Evolutionary conservation across 2,329 filamentous ascomycete genomes (phyloP), one percentile per base, ranked within the genome.

Genomic region (Fusarium pseudograminearum): DNA sequence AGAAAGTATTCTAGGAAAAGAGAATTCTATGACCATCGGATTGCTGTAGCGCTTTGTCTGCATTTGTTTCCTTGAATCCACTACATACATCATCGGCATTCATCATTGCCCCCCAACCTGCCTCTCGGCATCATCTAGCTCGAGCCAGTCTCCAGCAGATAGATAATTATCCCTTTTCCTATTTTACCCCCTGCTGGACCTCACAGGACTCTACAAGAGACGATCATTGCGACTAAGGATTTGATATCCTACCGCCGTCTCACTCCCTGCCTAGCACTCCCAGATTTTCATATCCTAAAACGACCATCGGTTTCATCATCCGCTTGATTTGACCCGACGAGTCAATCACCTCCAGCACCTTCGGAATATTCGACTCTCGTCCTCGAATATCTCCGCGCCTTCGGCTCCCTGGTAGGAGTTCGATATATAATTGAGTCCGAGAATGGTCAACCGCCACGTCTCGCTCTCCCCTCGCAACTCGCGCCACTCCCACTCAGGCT

Each of bases 401-500:
- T 58, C 63, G 65, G 47, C 69, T 70, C 71, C 70, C 73, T 63
- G 57, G 70, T 58, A 57, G 70, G 73, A 75, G 72, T 55, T 52
- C 34, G 52, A 61, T 63, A 70, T 57, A 65, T 42, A 58, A 33
- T 28, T 47, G 24, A 40, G 65, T 38, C 46, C 47, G 50, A 68
- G 34, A 57, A 78, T 78, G 76, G 73, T 73, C 38, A 72, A 74
- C 54, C 74, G 65, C 55, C 71, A 76, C 55, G 55, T 72, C 45
- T 76, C 81, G 22, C 70, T 77, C 52, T 81, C 81, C 9, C 77
- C 80, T 52, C 76, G 78, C 54, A 78, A 79, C 54, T 80, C 77
- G 42, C 74, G 76, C 40, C 76, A 79, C 44, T 78, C 78, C 34
- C 76, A 79, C 41, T 78, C 78, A 47, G 83, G 84, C 62, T 86